Conservation (phyloP, 129 eudicot genomes). For the Daucus carota region DNA sequence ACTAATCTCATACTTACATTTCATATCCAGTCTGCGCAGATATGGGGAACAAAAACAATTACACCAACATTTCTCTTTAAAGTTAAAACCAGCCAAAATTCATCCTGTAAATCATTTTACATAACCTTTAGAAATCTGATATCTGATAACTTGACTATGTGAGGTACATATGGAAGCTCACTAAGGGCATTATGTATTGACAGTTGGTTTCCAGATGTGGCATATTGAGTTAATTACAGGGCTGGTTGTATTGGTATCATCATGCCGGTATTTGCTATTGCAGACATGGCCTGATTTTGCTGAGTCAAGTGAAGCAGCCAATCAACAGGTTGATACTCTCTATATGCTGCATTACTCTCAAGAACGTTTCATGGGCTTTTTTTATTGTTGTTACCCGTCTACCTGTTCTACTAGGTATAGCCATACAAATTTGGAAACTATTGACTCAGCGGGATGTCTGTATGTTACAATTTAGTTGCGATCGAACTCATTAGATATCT, state of each 20-base stretch:
- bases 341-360: conserved; percentile 1
- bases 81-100: too few relatives aligned
- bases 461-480: neutral
- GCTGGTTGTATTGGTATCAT: conserved; percentile 62
- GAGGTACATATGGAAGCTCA: neutral
- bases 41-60: neutral
- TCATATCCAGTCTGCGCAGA: neutral
- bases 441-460: neutral
- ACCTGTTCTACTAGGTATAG: neutral
- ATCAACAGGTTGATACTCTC: conserved; percentile 53
- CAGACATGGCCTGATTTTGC: conserved; percentile 90
- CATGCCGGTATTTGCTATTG: conserved; percentile 57
- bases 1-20: neutral
- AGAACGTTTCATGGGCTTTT: neutral
- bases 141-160: neutral
- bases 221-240: conserved; percentile 68
- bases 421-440: neutral
- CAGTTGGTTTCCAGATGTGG: conserved; percentile 79
- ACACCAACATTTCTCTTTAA: neutral
- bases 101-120: conserved; percentile 2
- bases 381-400: neutral
- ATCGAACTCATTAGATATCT: neutral
- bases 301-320: conserved; percentile 86
- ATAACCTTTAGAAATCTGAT: neutral
- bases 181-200: conserved; percentile 10